Conservation (phyloP, 148 eudicot genomes). For the Vaccinium macrocarpon region DNA sequence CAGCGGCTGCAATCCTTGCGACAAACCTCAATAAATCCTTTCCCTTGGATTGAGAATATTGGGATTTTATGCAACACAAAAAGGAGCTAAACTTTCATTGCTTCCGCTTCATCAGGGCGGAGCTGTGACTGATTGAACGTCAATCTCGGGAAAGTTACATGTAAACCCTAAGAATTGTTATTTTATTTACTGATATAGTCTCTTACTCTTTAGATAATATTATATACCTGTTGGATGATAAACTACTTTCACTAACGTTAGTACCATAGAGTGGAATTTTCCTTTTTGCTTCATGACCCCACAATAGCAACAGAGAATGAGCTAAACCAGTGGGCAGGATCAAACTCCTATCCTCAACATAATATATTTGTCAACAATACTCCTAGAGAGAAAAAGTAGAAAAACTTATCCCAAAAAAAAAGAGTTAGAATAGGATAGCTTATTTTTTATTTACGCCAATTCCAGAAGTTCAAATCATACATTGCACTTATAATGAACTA, state of each 20-base stretch:
- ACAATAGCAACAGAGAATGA: neutral
- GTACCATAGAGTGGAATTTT: neutral
- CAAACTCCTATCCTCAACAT: neutral
- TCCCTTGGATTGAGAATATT: neutral
- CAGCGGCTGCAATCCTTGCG: neutral
- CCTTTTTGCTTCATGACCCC: neutral
- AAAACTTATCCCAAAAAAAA: too few relatives aligned
- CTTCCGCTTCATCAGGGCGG: neutral
- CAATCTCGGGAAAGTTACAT: neutral
- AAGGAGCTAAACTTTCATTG: neutral
- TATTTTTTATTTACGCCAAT: too few relatives aligned
- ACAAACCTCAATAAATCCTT: neutral
- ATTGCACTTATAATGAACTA: neutral
- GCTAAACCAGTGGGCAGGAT: neutral
- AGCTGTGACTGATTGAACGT: neutral
- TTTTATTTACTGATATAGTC: neutral
- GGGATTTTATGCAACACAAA: neutral
- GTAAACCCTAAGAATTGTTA: neutral
- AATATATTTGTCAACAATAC: neutral
- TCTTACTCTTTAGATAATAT: neutral
- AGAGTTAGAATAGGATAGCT: neutral
- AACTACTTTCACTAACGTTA: neutral
- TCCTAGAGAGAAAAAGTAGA: neutral
- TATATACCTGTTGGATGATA: neutral
- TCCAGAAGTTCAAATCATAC: neutral